Evolutionary conservation across 1,139 yeast genomes (phyloP).

Genomic region (Arxiozyma bovina): DNA sequence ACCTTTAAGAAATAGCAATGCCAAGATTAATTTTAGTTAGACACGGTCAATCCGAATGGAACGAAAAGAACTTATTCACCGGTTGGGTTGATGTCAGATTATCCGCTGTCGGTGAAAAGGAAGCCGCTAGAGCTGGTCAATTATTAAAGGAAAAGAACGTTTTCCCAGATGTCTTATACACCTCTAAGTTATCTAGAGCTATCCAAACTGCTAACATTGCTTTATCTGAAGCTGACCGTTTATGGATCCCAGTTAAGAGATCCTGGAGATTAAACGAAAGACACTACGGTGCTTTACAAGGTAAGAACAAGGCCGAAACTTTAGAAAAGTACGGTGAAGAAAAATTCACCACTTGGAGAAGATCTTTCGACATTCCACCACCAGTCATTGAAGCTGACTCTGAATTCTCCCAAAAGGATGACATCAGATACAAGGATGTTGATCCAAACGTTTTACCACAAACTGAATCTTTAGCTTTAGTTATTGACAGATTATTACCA

Average conservation of each 20-base stretch:
- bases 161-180: constrained; percentile 80
- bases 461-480: constrained; percentile 91
- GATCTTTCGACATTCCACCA: constrained; percentile 96
- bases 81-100: constrained; percentile 97
- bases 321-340: constrained; percentile 83
- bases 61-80: constrained; percentile 94
- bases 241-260: constrained; percentile 88
- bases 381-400: constrained; percentile 74
- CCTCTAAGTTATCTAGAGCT: constrained; percentile 90
- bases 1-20: constrained; percentile 26
- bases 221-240: constrained; percentile 77
- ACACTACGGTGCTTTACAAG: constrained; percentile 98
- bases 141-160: constrained; percentile 80
- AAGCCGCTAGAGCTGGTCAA: constrained; percentile 92
- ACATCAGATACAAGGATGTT: constrained; percentile 72
- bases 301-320: constrained; percentile 95
- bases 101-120: constrained; percentile 76
- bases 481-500: constrained; percentile 93
- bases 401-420: constrained; percentile 77
- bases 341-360: constrained; percentile 95
- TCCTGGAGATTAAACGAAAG: constrained; percentile 98
- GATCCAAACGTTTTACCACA: constrained; percentile 84
- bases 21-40: constrained; percentile 76
- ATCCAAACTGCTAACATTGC: constrained; percentile 98
- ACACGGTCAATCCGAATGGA: constrained; percentile 99